Conservation (phyloP, 2,329 filamentous ascomycete genomes). For the Beauveria brongniartii region DNA sequence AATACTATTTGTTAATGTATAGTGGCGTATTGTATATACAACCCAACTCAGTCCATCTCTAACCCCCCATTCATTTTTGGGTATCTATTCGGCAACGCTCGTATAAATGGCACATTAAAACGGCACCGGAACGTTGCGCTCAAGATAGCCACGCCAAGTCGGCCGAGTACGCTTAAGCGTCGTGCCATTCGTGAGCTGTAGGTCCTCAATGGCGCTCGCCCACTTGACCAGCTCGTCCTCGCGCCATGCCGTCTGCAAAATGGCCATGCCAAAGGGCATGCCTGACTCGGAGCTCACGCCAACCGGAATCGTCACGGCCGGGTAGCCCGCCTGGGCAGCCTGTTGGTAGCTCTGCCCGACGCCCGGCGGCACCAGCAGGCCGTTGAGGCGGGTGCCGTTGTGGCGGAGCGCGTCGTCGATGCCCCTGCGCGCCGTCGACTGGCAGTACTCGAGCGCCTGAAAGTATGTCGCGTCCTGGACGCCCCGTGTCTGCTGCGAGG, state of each 20-base stretch:
- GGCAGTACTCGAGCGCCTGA: conserved; percentile 56
- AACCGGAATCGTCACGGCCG: conserved; percentile 60
- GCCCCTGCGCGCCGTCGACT: conserved; percentile 52
- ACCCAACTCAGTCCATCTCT: background rate
- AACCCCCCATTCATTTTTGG: background rate
- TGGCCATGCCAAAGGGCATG: conserved; percentile 53
- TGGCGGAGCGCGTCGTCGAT: conserved; percentile 59
- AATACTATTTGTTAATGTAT: too few relatives aligned
- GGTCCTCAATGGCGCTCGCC: conserved; percentile 51
- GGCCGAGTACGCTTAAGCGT: conserved; percentile 41
- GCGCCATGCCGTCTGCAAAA: conserved; percentile 48
- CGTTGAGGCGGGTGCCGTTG: conserved; percentile 42
- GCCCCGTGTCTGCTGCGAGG: conserved; percentile 53
- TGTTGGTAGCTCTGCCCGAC: conserved; percentile 61
- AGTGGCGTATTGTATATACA: background rate
- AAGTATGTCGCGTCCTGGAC: conserved; percentile 56
- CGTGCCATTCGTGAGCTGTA: conserved; percentile 36
- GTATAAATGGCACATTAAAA: conserved; percentile 12
- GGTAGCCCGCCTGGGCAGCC: conserved; percentile 69
- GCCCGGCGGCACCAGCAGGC: conserved; percentile 59
- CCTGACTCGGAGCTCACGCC: conserved; percentile 45
- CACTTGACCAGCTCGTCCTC: conserved; percentile 48
- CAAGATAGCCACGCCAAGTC: conserved; percentile 43
- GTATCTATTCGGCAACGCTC: too few relatives aligned
- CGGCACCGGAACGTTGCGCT: conserved; percentile 35